phyloP scores from a whole-genome alignment of 2,329 filamentous ascomycete genomes.

The Microcyclospora pomicola region DNA sequence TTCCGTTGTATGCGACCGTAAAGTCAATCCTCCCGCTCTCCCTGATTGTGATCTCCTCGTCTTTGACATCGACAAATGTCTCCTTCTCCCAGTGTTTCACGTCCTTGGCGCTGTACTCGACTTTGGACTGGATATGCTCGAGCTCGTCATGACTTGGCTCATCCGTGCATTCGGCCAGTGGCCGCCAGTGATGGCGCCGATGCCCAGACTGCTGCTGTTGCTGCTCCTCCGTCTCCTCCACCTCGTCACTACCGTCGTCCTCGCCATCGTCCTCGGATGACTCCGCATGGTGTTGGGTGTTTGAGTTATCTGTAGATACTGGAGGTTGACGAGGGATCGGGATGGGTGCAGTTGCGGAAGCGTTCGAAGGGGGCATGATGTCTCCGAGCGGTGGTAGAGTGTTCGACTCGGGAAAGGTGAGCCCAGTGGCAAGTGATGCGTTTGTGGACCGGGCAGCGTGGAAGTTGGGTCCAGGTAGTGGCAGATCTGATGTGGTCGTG shows the following conservation, averaged over 20 bases:
- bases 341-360: background rate
- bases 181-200: constrained; percentile 13
- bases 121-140: constrained; percentile 39
- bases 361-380: background rate
- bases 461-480: background rate
- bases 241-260: constrained; percentile 10
- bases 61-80: constrained; percentile 42
- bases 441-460: background rate
- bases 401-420: too few relatives aligned
- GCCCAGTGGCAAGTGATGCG: background rate
- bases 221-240: constrained; percentile 19
- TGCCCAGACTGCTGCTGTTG: constrained; percentile 3
- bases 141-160: constrained; percentile 44
- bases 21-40: constrained; percentile 45
- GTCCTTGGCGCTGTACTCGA: constrained; percentile 43
- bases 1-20: constrained; percentile 47
- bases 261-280: constrained; percentile 8
- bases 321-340: background rate
- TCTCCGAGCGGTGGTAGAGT: background rate
- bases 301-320: constrained; percentile 1
- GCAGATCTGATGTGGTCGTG: background rate
- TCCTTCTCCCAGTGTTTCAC: constrained; percentile 45
- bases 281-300: background rate
- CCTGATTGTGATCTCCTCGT: constrained; percentile 42
- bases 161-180: constrained; percentile 42